phyloP scores from a whole-genome alignment of 306 rosid species.

The Chamaecrista fasciculata region DNA sequence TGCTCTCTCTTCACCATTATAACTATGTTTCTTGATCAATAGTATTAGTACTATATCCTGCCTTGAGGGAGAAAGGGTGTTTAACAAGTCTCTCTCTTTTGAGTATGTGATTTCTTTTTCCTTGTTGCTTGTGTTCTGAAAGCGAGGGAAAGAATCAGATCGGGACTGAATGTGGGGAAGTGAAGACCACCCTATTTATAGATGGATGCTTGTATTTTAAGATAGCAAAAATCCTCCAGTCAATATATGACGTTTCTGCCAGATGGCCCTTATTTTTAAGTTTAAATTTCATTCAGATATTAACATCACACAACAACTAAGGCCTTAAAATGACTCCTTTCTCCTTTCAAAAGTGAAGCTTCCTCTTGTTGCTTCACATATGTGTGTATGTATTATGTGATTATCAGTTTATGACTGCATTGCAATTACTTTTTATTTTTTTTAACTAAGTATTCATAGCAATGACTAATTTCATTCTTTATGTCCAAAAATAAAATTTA shows the following conservation, averaged over 20 bases:
- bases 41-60: no score
- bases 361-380: constrained; percentile 25
- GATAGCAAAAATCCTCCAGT: constrained; percentile 27
- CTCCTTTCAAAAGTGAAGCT: constrained; percentile 29
- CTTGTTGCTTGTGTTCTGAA: constrained; percentile 20
- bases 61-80: constrained; percentile 14
- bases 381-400: neutral
- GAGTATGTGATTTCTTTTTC: neutral
- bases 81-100: constrained; percentile 24
- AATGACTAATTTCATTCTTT: no score
- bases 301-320: neutral
- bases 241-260: constrained; percentile 50
- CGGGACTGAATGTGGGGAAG: constrained; percentile 34
- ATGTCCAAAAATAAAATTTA: no score
- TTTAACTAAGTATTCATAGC: no score
- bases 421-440: no score
- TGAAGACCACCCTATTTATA: constrained; percentile 49
- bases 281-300: constrained; percentile 13
- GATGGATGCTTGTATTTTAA: constrained; percentile 36
- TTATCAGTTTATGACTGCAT: no score
- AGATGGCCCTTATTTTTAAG: constrained; percentile 49
- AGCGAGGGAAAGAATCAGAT: constrained; percentile 31
- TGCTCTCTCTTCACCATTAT: constrained; percentile 75
- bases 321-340: constrained; percentile 25
- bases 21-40: neutral